Evolutionary conservation across 2,329 filamentous ascomycete genomes (phyloP).

Genomic region (Colletotrichum paranaense): DNA sequence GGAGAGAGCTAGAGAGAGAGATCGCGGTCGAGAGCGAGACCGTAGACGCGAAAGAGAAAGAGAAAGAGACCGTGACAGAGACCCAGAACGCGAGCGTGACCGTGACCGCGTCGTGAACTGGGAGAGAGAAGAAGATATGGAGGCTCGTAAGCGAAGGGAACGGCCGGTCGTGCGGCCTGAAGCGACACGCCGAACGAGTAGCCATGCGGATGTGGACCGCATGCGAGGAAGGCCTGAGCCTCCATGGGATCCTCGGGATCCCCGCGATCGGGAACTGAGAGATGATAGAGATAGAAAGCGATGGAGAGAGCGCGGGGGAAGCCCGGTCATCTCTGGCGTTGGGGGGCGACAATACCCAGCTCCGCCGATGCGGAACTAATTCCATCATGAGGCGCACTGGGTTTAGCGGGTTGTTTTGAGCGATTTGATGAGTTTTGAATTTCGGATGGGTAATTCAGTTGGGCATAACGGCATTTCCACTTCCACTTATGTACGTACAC

Average conservation of each 20-base stretch:
- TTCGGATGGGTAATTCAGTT: neutral
- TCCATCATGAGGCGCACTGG: neutral
- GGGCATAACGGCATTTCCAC: neutral
- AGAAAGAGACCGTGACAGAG: constrained; percentile 44
- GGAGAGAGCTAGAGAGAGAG: constrained; percentile 50
- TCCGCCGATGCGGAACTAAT: constrained; percentile 32
- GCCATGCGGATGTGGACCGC: constrained; percentile 61
- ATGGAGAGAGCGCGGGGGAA: constrained; percentile 32
- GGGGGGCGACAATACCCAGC: constrained; percentile 36
- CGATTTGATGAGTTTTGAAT: neutral
- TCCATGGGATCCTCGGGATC: constrained; percentile 33
- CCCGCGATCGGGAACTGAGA: constrained; percentile 32
- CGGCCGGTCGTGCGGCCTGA: constrained; percentile 52
- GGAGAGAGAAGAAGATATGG: constrained; percentile 47
- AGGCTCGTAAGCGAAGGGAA: constrained; percentile 44
- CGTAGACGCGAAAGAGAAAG: constrained; percentile 35
- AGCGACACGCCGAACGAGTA: constrained; percentile 57
- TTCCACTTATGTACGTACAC: constrained; percentile 17
- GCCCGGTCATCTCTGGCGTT: constrained; percentile 35
- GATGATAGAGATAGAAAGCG: constrained; percentile 36
- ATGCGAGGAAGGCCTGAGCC: constrained; percentile 30
- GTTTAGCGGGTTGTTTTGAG: constrained; percentile 12
- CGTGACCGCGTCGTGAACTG: constrained; percentile 45
- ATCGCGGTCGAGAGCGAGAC: constrained; percentile 52
- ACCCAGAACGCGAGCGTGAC: constrained; percentile 47